A percentile compares a stretch with the other conserved stretches of the same genome.
These are phyloP conservation scores for Suillus lakei DNA, from an alignment of 768 basidiomycete species.

Conservation along the genomic window DNA sequence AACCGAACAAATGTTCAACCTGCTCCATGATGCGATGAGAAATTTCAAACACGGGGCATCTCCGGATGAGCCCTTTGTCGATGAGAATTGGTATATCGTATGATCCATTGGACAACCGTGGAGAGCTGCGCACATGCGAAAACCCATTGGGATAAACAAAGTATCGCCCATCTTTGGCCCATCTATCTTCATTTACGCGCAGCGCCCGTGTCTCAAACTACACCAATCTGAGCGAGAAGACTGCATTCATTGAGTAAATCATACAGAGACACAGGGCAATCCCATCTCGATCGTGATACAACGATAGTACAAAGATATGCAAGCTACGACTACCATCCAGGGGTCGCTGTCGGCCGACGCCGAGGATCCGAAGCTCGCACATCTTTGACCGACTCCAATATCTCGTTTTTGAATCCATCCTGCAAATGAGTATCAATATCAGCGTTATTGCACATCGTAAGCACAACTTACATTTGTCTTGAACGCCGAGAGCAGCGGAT, in stretches of 20 bases:
- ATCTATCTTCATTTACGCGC: not conserved
- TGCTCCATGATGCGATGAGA: not conserved
- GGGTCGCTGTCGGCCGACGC: constrained; percentile 6
- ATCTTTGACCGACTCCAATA: constrained; percentile 21
- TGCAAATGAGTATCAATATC: constrained; percentile 10
- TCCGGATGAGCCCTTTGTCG: not conserved
- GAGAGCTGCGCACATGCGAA: not conserved
- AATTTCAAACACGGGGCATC: not conserved
- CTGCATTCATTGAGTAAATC: not conserved
- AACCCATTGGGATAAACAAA: not conserved
- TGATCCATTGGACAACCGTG: not conserved
- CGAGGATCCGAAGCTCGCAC: constrained; percentile 28
- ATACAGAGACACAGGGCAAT: not conserved
- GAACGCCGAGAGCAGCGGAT: constrained; percentile 46
- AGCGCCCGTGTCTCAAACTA: not conserved
- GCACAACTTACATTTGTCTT: constrained; percentile 44
- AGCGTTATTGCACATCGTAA: not conserved
- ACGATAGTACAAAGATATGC: not conserved
- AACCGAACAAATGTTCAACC: not conserved
- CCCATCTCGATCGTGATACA: not conserved
- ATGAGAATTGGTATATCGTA: not conserved
- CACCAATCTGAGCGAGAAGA: not conserved
- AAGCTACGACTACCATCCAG: not conserved
- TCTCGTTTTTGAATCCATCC: constrained; percentile 27
- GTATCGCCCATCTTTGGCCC: not conserved